Evolutionary conservation across 192 early-diverging fungal species (phyloP), one percentile per base, ranked within the genome.

Genomic region (Backusella morwellensis): DNA sequence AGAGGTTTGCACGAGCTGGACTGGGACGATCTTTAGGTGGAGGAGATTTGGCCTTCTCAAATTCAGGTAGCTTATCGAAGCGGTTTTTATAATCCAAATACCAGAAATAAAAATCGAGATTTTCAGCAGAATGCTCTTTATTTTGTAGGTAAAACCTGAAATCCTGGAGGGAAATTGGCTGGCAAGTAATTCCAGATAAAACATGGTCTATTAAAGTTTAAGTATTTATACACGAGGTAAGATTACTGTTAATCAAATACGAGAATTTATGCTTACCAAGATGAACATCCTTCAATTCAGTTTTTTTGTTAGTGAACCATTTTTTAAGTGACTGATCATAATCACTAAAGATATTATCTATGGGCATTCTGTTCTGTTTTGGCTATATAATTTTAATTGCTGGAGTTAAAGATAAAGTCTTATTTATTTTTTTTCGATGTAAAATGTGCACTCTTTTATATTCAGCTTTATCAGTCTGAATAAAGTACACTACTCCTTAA

Each of bases 91-190:
- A 80, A 23, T 69, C 74, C 23, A 69, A 35, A 29, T 73, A 77
- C 76, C 76, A 81, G 42, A 68, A 71, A 41, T 81, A 72, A 68
- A 81, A 81, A 6, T 76, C 68, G 11, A 81, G 40, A 29, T 81
- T 81, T 54, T 81, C 79, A 9, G 71, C 52, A 6, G 79, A 72
- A 68, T 76, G 79, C 19, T 81, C 79, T 52, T 73, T 76, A n/a
- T 76, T 59, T 77, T 44, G 34, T 5, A 81, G 44, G 35, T 52
- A 81, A 32, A 36, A 66, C 17, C 66, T 41, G 63, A 81, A 81
- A 42, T 81, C 71, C 21, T 69, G 70, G 12, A 76, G 35, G 6
- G 79, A 81, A 23, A 81, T 81, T 12, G 79, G 79, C 6, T 52
- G 40, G 11, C 75, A 74, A 0, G 79, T 81, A 38, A 71, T 72